Percentiles rank a stretch among this genome's conserved stretches.
These are phyloP conservation scores for Falciphora oryzae DNA, from an alignment of 2,329 filamentous ascomycete species.

Conservation along the genomic window DNA sequence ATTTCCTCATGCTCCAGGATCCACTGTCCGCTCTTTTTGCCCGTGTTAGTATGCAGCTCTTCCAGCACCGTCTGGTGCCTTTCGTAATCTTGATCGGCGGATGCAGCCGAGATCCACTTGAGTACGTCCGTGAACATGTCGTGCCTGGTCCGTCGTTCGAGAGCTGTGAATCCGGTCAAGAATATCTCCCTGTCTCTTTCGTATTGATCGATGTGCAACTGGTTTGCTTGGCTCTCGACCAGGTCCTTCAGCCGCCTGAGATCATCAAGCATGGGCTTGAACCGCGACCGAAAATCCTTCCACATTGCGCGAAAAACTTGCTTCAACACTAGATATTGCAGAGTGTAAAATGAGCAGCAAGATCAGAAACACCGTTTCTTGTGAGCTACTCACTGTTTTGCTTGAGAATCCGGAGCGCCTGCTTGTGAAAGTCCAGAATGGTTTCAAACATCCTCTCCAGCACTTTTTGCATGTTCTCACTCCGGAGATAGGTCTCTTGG, in stretches of 20 bases:
- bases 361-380: too few relatives aligned
- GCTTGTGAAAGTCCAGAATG: background rate
- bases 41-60: constrained; percentile 12
- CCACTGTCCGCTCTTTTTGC: constrained; percentile 18
- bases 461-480: constrained; percentile 5
- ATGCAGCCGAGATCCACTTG: background rate
- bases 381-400: background rate
- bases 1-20: constrained; percentile 17
- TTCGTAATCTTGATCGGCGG: constrained; percentile 8
- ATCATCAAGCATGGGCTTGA: too few relatives aligned
- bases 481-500: too few relatives aligned
- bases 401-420: background rate
- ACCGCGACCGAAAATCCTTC: too few relatives aligned
- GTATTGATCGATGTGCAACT: constrained; percentile 14
- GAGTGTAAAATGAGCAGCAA: too few relatives aligned
- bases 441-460: background rate
- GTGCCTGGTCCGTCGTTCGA: too few relatives aligned
- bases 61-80: constrained; percentile 12
- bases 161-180: too few relatives aligned
- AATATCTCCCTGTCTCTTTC: constrained; percentile 14
- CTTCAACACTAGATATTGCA: too few relatives aligned
- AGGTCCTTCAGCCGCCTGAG: too few relatives aligned
- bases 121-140: too few relatives aligned
- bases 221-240: background rate
- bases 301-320: too few relatives aligned